Base-by-base conservation (phyloP, 2,329 filamentous ascomycete species). In the Neofusicoccum ribis region DNA sequence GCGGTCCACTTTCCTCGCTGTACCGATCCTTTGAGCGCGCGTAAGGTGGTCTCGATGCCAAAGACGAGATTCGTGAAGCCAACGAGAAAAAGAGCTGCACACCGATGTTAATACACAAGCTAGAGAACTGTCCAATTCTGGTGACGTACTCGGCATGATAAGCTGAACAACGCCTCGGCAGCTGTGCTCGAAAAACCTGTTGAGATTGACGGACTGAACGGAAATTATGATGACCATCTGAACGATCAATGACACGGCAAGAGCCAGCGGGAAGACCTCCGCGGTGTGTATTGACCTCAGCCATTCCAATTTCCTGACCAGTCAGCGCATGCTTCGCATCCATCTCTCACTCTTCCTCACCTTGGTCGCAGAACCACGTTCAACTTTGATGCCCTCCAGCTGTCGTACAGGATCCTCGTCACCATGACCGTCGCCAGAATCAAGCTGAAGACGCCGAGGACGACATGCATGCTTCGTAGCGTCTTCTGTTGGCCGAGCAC, bases 1-100 rank as follows among this genome's bases (percentile, higher is more conserved):
- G 88, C 82, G 41, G 83, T 85, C 83, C 87, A 90, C 73, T 83
- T 87, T 34, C 84, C 81, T 65, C 86, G 83, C 1, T 83, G 79
- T 4, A 84, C 83, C 51, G 80, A 80, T 51, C 77, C 79, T 68
- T 79, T 82, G 31, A 89, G 73, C 11, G 85, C 84, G 69, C 89
- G 82, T 15, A 86, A 70, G 0, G 85, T 80, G 39, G 85, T 82
- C 73, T 91, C 89, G 65, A 89, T 68, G 14, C 85, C 86, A 69
- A 91, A 90, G 15, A 89, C 81, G 20, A 90, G 71, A 69, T 90
- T 88, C 37, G 88, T 83, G 67, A 84, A 89, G 31, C 88, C 88
- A 8, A 87, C 83, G 61, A 91, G 82, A 70, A 91, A 90, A 41
- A 90, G 81, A 7, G 86, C 89, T 90, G 65, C 5, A 15, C 8